Evolutionary conservation across 2,329 filamentous ascomycete genomes (phyloP).

Genomic region (Aspergillus phoenicis): DNA sequence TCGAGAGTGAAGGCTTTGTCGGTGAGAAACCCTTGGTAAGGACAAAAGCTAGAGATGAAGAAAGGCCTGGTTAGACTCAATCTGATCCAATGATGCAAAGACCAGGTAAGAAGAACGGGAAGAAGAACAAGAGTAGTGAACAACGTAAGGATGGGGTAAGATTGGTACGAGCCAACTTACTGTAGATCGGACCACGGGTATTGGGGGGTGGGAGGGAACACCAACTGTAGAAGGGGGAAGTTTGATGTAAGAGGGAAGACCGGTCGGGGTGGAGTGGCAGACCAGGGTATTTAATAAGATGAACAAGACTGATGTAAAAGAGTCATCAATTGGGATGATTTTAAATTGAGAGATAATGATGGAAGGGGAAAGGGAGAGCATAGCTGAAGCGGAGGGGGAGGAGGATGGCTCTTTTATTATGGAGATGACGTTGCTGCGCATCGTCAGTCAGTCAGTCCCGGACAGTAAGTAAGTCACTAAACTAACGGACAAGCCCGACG

Average conservation of each 20-base stretch:
- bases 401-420: not conserved
- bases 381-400: not conserved
- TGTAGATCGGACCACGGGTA: constrained; percentile 2
- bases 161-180: constrained; percentile 10
- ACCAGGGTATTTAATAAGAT: not conserved
- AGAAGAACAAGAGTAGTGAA: not conserved
- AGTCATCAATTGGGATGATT: not conserved
- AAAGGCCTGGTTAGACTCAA: constrained; percentile 11
- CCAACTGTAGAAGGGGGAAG: not conserved
- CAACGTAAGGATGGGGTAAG: not conserved
- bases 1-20: constrained; percentile 4
- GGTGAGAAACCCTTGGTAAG: constrained; percentile 10
- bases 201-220: not conserved
- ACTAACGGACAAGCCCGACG: not conserved
- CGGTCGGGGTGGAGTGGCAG: not conserved
- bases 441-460: no score
- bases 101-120: not conserved
- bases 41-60: constrained; percentile 6
- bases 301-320: not conserved
- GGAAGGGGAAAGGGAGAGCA: not conserved
- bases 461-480: not conserved
- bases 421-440: not conserved
- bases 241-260: not conserved
- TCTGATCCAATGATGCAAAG: constrained; percentile 11
- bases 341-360: not conserved